Evolutionary conservation across 192 early-diverging fungal species (phyloP).

Genomic region (Chytriomyces confervae): DNA sequence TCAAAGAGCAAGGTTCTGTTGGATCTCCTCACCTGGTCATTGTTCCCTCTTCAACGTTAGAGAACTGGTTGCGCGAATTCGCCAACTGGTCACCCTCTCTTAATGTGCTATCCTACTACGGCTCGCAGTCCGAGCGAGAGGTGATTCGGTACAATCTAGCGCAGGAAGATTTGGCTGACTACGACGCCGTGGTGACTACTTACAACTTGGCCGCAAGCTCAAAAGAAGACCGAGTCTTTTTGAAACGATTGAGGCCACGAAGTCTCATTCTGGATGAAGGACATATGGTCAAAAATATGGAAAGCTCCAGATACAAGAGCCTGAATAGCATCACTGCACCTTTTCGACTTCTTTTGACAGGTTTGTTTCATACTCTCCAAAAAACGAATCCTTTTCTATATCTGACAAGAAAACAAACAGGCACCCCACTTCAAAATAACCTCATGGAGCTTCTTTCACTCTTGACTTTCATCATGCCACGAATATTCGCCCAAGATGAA

Average conservation of each 20-base stretch:
- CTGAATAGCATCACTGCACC: constrained; percentile 60
- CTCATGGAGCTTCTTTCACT: constrained; percentile 81
- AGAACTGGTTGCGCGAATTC: constrained; percentile 93
- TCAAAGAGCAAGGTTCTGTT: constrained; percentile 55
- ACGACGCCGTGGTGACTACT: constrained; percentile 80
- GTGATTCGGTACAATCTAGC: constrained; percentile 55
- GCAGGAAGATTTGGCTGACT: constrained; percentile 49
- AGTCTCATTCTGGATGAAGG: constrained; percentile 89
- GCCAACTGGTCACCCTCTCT: constrained; percentile 52
- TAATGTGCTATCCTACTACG: constrained; percentile 49
- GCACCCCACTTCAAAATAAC: constrained; percentile 95
- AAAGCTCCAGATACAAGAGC: constrained; percentile 76
- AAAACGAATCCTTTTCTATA: not conserved
- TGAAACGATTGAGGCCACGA: constrained; percentile 67
- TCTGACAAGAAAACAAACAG: constrained; percentile 63
- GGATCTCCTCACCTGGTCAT: constrained; percentile 78
- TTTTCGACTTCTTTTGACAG: constrained; percentile 41
- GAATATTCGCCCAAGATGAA: constrained; percentile 69
- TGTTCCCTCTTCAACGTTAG: constrained; percentile 86
- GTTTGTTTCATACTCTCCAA: not conserved
- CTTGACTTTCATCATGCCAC: constrained; percentile 86
- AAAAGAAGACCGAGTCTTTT: constrained; percentile 74
- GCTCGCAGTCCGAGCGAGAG: constrained; percentile 48
- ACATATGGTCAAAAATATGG: constrained; percentile 78
- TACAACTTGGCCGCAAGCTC: constrained; percentile 75